A percentile compares a stretch with the other conserved stretches of the same genome.
phyloP scores from a whole-genome alignment of 805 yeast genomes.

The Lachancea quebecensis region DNA sequence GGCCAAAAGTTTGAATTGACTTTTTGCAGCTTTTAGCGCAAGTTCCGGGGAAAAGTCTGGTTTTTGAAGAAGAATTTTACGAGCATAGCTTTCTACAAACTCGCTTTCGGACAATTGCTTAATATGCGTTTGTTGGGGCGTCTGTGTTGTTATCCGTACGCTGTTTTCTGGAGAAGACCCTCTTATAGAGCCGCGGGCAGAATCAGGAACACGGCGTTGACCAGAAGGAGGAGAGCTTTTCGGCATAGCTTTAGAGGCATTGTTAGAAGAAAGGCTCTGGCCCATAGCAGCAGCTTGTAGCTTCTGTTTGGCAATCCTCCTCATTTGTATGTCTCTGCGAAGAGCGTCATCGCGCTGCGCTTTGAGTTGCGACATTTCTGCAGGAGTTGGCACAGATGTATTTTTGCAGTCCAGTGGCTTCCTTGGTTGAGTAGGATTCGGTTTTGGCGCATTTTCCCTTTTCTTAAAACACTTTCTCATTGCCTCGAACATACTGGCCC shows the following conservation, averaged over 20 bases:
- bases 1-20: slow-evolving; percentile 20
- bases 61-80: slow-evolving; percentile 27
- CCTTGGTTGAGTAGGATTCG: slow-evolving; percentile 41
- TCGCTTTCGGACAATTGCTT: slow-evolving; percentile 24
- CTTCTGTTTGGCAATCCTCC: slow-evolving; percentile 28
- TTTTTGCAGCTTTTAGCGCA: slow-evolving; percentile 31
- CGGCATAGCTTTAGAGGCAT: background rate
- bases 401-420: slow-evolving; percentile 36
- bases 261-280: slow-evolving; percentile 12
- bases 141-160: slow-evolving; percentile 8
- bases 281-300: slow-evolving; percentile 24
- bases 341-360: slow-evolving; percentile 79
- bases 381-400: slow-evolving; percentile 66
- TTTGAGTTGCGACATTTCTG: slow-evolving; percentile 76
- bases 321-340: slow-evolving; percentile 48
- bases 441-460: slow-evolving; percentile 69
- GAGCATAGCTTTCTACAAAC: slow-evolving; percentile 27
- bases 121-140: slow-evolving; percentile 11
- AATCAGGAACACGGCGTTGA: slow-evolving; percentile 13
- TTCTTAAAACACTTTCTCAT: slow-evolving; percentile 84
- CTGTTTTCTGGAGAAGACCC: slow-evolving; percentile 4
- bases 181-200: slow-evolving; percentile 9
- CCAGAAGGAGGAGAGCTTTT: slow-evolving; percentile 14
- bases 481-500: slow-evolving; percentile 98
- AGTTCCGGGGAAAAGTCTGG: slow-evolving; percentile 28